Base-by-base conservation (phyloP, 1,139 yeast genomes). In the Pichia sp. region DNA sequence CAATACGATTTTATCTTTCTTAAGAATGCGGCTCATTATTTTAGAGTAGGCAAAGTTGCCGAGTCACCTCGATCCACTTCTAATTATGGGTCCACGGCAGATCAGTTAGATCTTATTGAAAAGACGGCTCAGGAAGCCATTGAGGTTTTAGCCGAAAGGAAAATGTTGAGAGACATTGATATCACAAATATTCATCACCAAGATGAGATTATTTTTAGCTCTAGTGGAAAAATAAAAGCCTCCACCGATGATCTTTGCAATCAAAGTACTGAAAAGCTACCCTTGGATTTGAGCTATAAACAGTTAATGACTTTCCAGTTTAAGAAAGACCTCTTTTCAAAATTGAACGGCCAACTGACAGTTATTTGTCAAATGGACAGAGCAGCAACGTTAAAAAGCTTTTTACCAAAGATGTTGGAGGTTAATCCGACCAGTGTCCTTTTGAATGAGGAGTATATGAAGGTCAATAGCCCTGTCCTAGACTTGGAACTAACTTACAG, bases 1-100 rank as follows among this genome's bases (percentile, higher is more conserved):
- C 60, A 55, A 29, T 55, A 59, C 60, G 62, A 61, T 47, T 58
- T 57, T 45, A 61, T 61, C 34, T 51, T 61, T 7, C 38, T 65
- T 19, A 63, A 61, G 47, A 63, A 62, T 47, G 47, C 49, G 2
- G 57, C 57, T 43, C 58, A 58, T 48, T 58, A 49, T 49, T 54
- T 67, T 36, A 54, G 67, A 29, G 59, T 67, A 23, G 54, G 59
- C 10, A 56, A 46, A 34, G 19, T 10, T 1, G 32, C 46, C 4
- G 31, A 36, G 13, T 4, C 50, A 15, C 50, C 50, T 34, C 56
- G 55, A 30, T 44, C 16, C 11, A 32, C 32, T 13, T 47, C 51
- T 5, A 45, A 51, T 41, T 58, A 19, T 52, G 57, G 46, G 8
- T 47, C 49, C 30, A 57, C 64, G 0, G 31, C 41, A 4, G 50